phyloP scores from a whole-genome alignment of 75 land plant genomes.

The Pinus albicaulis region DNA sequence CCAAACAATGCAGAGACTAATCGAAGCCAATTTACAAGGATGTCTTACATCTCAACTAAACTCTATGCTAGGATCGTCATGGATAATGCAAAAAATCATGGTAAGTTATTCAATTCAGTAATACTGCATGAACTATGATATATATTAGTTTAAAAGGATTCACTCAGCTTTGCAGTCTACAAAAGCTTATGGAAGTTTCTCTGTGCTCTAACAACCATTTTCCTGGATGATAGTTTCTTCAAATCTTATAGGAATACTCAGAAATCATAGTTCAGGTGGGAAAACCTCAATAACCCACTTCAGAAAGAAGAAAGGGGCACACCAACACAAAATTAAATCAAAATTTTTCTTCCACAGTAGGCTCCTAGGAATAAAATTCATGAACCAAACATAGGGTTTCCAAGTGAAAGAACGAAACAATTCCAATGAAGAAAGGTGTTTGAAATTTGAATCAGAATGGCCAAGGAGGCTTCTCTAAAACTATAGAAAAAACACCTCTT shows the following conservation, averaged over 20 bases:
- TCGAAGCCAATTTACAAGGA: not conserved
- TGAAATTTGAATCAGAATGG: slow-evolving; percentile 37
- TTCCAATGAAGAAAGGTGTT: not conserved
- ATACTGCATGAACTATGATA: not conserved
- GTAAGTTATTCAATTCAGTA: not conserved
- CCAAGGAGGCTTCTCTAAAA: slow-evolving; percentile 64
- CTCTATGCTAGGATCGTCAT: not conserved
- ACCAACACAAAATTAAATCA: not conserved
- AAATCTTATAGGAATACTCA: not conserved
- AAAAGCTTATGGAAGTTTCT: not conserved
- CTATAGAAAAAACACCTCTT: slow-evolving; percentile 65
- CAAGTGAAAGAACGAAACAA: not conserved
- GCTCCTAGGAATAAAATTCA: not conserved
- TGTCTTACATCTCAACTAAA: slow-evolving; percentile 2
- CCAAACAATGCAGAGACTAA: not conserved
- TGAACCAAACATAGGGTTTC: not conserved
- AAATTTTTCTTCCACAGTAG: not conserved
- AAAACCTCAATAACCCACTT: not conserved
- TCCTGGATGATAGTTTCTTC: not conserved
- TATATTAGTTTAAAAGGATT: not conserved
- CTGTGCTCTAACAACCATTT: not conserved
- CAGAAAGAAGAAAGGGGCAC: not conserved
- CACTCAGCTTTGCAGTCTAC: not conserved
- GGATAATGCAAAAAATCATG: not conserved
- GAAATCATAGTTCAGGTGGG: not conserved